Conservation (phyloP, 225 moss, liverwort and hornwort genomes). For the Physcomitrium patens region DNA sequence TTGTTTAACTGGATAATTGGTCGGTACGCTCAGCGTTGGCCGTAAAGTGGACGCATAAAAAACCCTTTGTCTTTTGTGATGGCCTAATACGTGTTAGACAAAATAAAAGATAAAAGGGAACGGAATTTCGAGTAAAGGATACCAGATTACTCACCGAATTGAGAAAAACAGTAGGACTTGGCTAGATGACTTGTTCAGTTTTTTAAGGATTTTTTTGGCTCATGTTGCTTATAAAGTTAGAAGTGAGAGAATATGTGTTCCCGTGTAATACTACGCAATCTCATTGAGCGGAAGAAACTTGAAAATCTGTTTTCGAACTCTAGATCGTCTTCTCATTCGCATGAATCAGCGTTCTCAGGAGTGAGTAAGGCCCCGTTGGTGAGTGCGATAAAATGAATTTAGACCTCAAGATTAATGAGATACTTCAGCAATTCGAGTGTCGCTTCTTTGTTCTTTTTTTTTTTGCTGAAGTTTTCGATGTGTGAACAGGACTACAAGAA, state of each 20-base stretch:
- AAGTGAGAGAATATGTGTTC: not conserved
- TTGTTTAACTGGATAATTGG: too few relatives aligned
- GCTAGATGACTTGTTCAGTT: slow-evolving; percentile 6
- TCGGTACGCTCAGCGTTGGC: too few relatives aligned
- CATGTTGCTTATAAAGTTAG: not conserved
- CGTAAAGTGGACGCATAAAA: too few relatives aligned
- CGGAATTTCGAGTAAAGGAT: too few relatives aligned
- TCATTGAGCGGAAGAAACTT: slow-evolving; percentile 39
- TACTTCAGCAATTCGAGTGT: not conserved
- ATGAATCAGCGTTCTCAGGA: slow-evolving; percentile 76
- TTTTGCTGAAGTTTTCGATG: slow-evolving; percentile 20
- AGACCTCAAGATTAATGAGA: not conserved
- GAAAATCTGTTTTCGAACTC: slow-evolving; percentile 62
- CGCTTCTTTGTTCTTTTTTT: slow-evolving; percentile 4
- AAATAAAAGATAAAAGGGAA: too few relatives aligned
- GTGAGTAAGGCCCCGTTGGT: slow-evolving; percentile 89
- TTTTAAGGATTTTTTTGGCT: not conserved
- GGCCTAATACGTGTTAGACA: too few relatives aligned
- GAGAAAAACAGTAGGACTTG: not conserved
- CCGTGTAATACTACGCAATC: not conserved
- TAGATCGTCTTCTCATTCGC: slow-evolving; percentile 83
- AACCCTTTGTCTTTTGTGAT: too few relatives aligned
- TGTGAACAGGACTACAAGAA: slow-evolving; percentile 77
- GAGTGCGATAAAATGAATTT: slow-evolving; percentile 22
- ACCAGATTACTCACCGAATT: too few relatives aligned